Conservation (phyloP, 2,329 filamentous ascomycete species). For the Apiospora malaysiana region DNA sequence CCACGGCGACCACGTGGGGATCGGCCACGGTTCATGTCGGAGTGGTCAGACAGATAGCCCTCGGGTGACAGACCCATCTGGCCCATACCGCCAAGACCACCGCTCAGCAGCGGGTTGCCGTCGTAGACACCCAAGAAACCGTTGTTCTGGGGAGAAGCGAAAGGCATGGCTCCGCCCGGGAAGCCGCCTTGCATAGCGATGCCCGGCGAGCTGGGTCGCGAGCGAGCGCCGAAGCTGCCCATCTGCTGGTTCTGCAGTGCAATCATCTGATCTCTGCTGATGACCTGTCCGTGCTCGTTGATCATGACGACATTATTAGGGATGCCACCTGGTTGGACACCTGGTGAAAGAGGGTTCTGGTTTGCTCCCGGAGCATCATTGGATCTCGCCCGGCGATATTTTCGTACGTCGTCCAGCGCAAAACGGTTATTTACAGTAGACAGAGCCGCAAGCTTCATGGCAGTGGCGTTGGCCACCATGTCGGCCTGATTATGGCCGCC, state of each 20-base stretch:
- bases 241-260: constrained; percentile 75
- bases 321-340: constrained; percentile 66
- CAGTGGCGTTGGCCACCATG: constrained; percentile 98
- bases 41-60: constrained; percentile 92
- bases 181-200: constrained; percentile 76
- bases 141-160: constrained; percentile 90
- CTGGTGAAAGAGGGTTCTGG: constrained; percentile 70
- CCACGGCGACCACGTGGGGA: constrained; percentile 91
- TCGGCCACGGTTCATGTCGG: constrained; percentile 86
- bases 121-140: constrained; percentile 93
- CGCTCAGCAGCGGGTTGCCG: constrained; percentile 72
- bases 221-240: constrained; percentile 69
- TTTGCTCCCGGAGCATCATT: constrained; percentile 74
- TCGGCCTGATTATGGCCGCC: constrained; percentile 77
- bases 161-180: constrained; percentile 62
- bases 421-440: constrained; percentile 99
- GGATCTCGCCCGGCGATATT: constrained; percentile 90
- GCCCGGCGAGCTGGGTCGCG: constrained; percentile 88
- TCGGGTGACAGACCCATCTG: constrained; percentile 77
- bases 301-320: constrained; percentile 89
- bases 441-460: constrained; percentile 96
- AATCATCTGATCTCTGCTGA: constrained; percentile 84
- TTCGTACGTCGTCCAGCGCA: constrained; percentile 93
- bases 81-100: constrained; percentile 68
- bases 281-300: constrained; percentile 87